These are phyloP conservation scores for Knoxia roxburghii DNA, from an alignment of 257 asterid species.

Conservation along the genomic window DNA sequence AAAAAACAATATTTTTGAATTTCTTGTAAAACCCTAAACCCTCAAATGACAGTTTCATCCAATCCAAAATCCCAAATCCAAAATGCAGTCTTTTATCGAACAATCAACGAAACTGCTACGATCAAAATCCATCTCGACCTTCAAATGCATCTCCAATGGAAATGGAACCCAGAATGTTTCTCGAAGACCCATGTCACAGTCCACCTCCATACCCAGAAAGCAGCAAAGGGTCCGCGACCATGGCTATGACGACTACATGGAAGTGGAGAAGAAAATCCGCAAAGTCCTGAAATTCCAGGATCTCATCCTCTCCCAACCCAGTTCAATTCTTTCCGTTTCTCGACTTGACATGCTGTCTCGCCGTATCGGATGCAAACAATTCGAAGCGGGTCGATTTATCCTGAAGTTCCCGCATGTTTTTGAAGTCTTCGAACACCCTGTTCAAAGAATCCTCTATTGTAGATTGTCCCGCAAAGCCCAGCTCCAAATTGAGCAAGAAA, in stretches of 20 bases:
- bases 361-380: conserved; percentile 64
- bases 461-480: conserved; percentile 53
- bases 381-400: conserved; percentile 65
- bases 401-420: conserved; percentile 82
- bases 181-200: conserved; percentile 53
- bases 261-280: conserved; percentile 72
- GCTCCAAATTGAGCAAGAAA: conserved; percentile 63
- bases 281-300: conserved; percentile 68
- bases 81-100: conserved; percentile 20
- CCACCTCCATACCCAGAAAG: conserved; percentile 74
- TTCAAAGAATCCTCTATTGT: conserved; percentile 73
- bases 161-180: background rate
- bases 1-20: background rate
- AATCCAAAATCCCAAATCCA: background rate
- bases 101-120: conserved; percentile 12
- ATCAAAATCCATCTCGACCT: conserved; percentile 4
- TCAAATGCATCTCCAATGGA: conserved; percentile 1
- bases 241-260: conserved; percentile 77
- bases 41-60: background rate
- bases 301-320: conserved; percentile 58
- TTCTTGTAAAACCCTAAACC: conserved; percentile 8
- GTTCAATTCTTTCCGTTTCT: conserved; percentile 49
- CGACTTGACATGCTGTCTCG: conserved; percentile 59
- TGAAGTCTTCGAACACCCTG: conserved; percentile 90
- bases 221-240: conserved; percentile 80